Conservation (phyloP, 1,284 basidiomycete species). For the Fistulina hepatica region DNA sequence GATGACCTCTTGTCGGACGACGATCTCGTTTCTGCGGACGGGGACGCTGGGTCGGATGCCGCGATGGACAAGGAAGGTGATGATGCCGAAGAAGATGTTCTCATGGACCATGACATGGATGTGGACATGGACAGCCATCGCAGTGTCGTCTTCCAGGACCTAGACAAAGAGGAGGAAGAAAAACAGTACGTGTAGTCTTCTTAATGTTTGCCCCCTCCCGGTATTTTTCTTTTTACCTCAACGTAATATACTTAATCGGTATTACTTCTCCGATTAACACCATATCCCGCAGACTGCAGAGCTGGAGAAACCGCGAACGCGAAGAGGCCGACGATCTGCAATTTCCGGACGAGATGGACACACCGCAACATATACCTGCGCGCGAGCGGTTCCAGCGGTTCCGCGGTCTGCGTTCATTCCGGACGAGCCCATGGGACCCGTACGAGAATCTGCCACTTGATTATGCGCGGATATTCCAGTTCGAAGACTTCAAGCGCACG, state of each 20-base stretch:
- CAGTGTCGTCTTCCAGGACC: constrained; percentile 57
- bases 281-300: constrained; percentile 44
- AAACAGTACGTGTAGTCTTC: constrained; percentile 49
- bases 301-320: constrained; percentile 56
- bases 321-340: constrained; percentile 71
- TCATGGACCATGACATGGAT: constrained; percentile 54
- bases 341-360: constrained; percentile 98
- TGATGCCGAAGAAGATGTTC: constrained; percentile 44
- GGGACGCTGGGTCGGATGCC: constrained; percentile 37
- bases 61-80: constrained; percentile 37
- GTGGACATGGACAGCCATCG: constrained; percentile 56
- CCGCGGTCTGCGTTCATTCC: constrained; percentile 84
- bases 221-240: no score
- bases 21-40: constrained; percentile 30
- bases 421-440: constrained; percentile 95
- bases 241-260: no score
- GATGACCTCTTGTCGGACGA: constrained; percentile 56
- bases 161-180: constrained; percentile 77
- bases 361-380: constrained; percentile 81
- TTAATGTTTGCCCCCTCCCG: constrained; percentile 3
- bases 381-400: constrained; percentile 86
- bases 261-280: background rate
- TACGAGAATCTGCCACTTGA: constrained; percentile 94
- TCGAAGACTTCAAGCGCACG: constrained; percentile 89
- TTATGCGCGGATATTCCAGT: constrained; percentile 94